A percentile compares a stretch with the other conserved stretches of the same genome.
Conservation (phyloP, 2,329 filamentous ascomycete species). For the Dendrostoma leiphaemia region DNA sequence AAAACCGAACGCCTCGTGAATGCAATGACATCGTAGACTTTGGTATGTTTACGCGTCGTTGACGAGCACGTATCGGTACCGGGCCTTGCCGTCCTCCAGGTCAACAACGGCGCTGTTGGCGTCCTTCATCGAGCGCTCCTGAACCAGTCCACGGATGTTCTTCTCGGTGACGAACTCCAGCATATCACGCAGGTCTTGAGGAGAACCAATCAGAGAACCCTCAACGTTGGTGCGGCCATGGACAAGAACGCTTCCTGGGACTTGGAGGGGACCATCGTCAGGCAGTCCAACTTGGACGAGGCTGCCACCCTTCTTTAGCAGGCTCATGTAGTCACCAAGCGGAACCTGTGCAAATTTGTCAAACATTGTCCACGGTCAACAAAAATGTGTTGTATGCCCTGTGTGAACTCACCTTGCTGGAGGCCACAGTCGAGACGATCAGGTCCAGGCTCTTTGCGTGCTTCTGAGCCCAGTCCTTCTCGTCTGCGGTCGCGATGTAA, state of each 20-base stretch:
- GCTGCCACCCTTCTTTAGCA: constrained; percentile 57
- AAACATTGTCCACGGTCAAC: not conserved
- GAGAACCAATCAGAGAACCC: constrained; percentile 43
- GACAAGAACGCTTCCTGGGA: constrained; percentile 57
- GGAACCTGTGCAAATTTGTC: constrained; percentile 33
- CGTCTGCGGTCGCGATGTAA: constrained; percentile 39
- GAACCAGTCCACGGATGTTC: constrained; percentile 52
- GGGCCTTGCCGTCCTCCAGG: constrained; percentile 51
- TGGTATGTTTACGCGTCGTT: constrained; percentile 32
- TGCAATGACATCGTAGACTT: not conserved
- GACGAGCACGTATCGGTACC: constrained; percentile 45
- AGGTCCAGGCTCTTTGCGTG: constrained; percentile 51
- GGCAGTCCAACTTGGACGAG: constrained; percentile 65
- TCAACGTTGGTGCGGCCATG: constrained; percentile 49
- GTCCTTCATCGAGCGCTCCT: constrained; percentile 51
- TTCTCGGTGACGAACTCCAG: constrained; percentile 55
- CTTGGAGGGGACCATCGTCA: constrained; percentile 44
- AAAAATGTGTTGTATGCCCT: not conserved
- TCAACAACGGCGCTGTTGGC: constrained; percentile 54
- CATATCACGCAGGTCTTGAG: constrained; percentile 57
- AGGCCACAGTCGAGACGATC: constrained; percentile 55
- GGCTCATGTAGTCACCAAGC: constrained; percentile 54
- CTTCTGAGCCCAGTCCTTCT: constrained; percentile 51
- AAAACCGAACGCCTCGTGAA: not conserved
- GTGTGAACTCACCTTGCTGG: constrained; percentile 38